phyloP scores from a whole-genome alignment of 225 moss, liverwort and hornwort genomes.

The Pseudisothecium myosuroides region DNA sequence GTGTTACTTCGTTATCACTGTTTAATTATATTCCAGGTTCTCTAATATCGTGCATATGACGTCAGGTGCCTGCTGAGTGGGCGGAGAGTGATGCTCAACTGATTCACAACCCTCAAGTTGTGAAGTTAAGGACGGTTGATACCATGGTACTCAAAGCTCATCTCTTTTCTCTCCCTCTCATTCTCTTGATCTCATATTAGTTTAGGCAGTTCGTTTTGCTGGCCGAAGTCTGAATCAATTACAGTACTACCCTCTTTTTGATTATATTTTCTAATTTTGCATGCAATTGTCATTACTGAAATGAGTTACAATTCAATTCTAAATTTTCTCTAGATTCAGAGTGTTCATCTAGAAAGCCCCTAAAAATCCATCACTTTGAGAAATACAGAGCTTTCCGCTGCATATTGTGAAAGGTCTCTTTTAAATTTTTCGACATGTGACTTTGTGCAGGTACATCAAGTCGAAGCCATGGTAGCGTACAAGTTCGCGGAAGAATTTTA shows the following conservation, averaged over 20 bases:
- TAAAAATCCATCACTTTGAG: neutral
- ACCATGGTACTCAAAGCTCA: conserved; percentile 50
- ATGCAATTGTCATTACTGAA: neutral
- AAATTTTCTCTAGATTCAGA: neutral
- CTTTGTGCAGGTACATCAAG: conserved; percentile 41
- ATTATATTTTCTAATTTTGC: neutral
- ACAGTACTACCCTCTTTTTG: neutral
- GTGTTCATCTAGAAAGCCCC: neutral
- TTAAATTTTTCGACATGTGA: neutral
- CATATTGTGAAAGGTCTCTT: neutral
- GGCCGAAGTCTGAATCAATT: neutral
- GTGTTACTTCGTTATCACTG: neutral
- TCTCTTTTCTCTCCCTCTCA: neutral
- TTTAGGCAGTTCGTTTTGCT: neutral
- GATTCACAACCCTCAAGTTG: conserved; percentile 79
- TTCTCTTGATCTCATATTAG: neutral
- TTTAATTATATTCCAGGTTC: neutral
- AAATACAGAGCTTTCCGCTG: neutral
- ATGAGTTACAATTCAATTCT: neutral
- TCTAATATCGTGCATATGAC: neutral
- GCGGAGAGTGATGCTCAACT: conserved; percentile 88
- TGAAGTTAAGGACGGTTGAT: conserved; percentile 75
- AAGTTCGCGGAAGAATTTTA: conserved; percentile 37
- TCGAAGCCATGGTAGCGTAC: conserved; percentile 59
- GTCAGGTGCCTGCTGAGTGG: conserved; percentile 82